A percentile compares a stretch with the other conserved stretches of the same genome.
These are phyloP conservation scores for Aspergillus funiculosus DNA, from an alignment of 495 filamentous ascomycete genomes.

Conservation along the genomic window DNA sequence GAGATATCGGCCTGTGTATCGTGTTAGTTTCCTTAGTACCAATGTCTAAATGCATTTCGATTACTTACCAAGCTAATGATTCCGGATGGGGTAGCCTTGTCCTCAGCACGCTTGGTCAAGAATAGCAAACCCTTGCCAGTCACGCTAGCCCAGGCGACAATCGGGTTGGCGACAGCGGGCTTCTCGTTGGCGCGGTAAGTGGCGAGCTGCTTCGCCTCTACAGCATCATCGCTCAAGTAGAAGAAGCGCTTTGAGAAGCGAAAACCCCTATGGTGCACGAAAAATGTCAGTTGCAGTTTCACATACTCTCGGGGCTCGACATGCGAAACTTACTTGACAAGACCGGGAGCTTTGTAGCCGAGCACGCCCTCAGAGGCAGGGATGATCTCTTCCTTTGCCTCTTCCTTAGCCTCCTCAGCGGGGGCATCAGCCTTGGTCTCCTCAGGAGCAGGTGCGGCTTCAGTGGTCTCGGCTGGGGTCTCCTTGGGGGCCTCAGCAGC, in stretches of 20 bases:
- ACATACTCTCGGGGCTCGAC: too few relatives aligned
- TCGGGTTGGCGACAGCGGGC: constrained; percentile 66
- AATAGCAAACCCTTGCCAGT: constrained; percentile 95
- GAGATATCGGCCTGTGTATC: constrained; percentile 65
- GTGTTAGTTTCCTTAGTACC: constrained; percentile 11
- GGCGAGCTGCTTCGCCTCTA: constrained; percentile 66
- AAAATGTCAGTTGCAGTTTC: too few relatives aligned
- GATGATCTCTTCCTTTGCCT: constrained; percentile 47
- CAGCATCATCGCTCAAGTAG: constrained; percentile 82
- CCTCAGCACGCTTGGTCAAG: constrained; percentile 77
- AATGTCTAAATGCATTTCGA: neutral
- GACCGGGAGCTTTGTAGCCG: constrained; percentile 81
- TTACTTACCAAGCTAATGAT: constrained; percentile 76
- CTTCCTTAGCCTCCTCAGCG: constrained; percentile 45
- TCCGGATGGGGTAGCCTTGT: constrained; percentile 72
- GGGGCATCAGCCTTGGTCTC: constrained; percentile 33
- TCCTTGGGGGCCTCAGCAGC: constrained; percentile 34
- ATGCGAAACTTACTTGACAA: constrained; percentile 92
- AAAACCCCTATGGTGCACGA: constrained; percentile 44
- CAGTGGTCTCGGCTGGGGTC: constrained; percentile 32
- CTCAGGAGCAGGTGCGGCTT: constrained; percentile 39
- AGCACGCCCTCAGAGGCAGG: constrained; percentile 64
- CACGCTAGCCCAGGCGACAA: constrained; percentile 79
- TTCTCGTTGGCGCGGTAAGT: constrained; percentile 83
- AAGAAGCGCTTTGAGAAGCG: constrained; percentile 76